These are phyloP conservation scores for Saturnispora hagleri DNA, from an alignment of 805 yeast genomes.

Conservation along the genomic window DNA sequence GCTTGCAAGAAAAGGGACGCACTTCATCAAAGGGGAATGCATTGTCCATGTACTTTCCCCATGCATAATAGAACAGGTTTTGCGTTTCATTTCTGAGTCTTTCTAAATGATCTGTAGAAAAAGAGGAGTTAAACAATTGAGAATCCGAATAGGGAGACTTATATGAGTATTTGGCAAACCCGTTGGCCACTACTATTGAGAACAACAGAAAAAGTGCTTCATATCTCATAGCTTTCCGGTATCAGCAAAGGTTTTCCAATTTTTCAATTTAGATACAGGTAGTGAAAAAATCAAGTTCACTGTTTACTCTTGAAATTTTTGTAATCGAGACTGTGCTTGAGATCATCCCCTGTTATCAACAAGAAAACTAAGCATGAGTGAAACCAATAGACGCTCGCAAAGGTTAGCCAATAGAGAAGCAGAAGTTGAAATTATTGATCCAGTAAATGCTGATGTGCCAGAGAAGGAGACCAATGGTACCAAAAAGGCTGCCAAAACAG, in stretches of 20 bases:
- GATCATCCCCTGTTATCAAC: background rate
- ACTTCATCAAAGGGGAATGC: constrained; percentile 85
- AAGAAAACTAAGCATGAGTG: background rate
- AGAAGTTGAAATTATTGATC: background rate
- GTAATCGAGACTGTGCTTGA: background rate
- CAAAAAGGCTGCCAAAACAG: background rate
- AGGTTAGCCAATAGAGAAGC: background rate
- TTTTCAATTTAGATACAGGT: background rate
- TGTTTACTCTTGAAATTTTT: background rate
- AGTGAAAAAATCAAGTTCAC: background rate
- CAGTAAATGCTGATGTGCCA: background rate
- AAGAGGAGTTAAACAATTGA: constrained; percentile 21
- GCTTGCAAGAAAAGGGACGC: constrained; percentile 60
- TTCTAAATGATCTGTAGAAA: constrained; percentile 18
- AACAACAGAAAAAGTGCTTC: background rate
- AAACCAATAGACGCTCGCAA: background rate
- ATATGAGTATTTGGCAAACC: constrained; percentile 12
- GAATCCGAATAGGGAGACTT: constrained; percentile 14
- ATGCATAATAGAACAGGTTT: constrained; percentile 61
- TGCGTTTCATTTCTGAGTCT: constrained; percentile 37
- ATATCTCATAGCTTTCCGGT: background rate
- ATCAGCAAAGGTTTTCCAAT: background rate
- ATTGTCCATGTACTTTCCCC: constrained; percentile 53
- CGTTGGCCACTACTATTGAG: background rate
- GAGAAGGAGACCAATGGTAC: background rate